These are phyloP conservation scores for Agarophyton chilense DNA, from an alignment of 23 red algal genomes.

Conservation along the genomic window DNA sequence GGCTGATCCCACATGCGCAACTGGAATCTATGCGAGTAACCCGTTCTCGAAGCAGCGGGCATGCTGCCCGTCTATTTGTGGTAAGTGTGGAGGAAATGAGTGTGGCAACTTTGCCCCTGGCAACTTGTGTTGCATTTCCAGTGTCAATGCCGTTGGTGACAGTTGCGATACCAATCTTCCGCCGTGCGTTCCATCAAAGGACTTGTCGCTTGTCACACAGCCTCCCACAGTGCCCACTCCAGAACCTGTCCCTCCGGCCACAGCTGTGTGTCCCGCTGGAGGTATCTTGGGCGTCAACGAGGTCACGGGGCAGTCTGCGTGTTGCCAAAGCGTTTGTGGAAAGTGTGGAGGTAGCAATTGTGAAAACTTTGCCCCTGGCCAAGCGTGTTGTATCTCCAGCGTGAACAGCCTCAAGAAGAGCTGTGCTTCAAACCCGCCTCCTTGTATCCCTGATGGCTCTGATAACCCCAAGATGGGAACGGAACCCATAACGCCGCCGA, in stretches of 20 bases:
- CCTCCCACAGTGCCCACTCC: neutral
- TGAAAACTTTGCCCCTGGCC: slow-evolving; percentile 32
- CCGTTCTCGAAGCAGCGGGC: slow-evolving; percentile 31
- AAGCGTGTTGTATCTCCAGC: slow-evolving; percentile 25
- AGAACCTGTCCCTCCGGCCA: neutral
- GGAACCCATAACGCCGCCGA: neutral
- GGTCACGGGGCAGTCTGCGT: neutral
- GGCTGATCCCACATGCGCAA: slow-evolving; percentile 45
- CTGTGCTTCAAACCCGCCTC: slow-evolving; percentile 16
- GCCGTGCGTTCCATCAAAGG: slow-evolving; percentile 50
- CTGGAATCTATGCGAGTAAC: slow-evolving; percentile 46
- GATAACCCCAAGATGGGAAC: neutral
- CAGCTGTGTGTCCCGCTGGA: neutral
- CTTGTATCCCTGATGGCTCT: slow-evolving; percentile 7
- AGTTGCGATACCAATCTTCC: slow-evolving; percentile 44
- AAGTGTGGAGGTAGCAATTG: slow-evolving; percentile 44
- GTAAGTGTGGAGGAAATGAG: slow-evolving; percentile 40
- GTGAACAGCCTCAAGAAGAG: slow-evolving; percentile 11
- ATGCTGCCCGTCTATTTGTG: slow-evolving; percentile 44
- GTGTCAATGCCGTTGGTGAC: neutral
- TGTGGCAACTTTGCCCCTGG: slow-evolving; percentile 31
- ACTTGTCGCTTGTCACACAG: slow-evolving; percentile 8
- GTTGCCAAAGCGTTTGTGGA: slow-evolving; percentile 21
- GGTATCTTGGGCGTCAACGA: slow-evolving; percentile 23
- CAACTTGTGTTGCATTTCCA: slow-evolving; percentile 53